Evolutionary conservation across 208 protist genomes (phyloP).

Genomic region (Novymonas esmeraldas): DNA sequence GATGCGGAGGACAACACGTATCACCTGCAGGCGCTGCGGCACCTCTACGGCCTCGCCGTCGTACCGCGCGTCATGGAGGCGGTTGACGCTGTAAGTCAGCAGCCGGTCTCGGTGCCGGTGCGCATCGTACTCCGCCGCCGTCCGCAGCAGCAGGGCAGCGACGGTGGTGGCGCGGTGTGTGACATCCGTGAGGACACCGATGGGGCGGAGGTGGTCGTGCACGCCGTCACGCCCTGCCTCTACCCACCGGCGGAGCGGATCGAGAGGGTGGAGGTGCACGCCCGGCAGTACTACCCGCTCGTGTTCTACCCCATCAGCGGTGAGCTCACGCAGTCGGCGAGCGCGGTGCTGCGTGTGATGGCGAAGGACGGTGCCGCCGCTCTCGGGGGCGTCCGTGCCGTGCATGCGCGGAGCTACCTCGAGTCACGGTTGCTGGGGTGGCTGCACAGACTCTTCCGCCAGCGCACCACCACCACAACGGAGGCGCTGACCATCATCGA

Average conservation of each 20-base stretch:
- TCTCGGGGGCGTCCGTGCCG: background rate
- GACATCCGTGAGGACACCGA: background rate
- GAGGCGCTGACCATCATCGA: conserved; percentile 61
- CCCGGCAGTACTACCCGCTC: conserved; percentile 64
- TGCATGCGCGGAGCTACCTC: conserved; percentile 3
- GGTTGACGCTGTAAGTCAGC: conserved; percentile 88
- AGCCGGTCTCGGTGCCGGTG: conserved; percentile 71
- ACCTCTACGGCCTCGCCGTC: conserved; percentile 95
- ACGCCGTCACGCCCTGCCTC: conserved; percentile 63
- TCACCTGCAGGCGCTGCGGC: conserved; percentile 90
- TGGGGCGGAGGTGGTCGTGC: background rate
- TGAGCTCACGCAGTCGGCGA: conserved; percentile 18
- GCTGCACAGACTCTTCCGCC: conserved; percentile 62
- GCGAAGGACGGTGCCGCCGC: conserved; percentile 11
- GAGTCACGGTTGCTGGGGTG: conserved; percentile 63
- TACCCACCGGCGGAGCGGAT: conserved; percentile 71
- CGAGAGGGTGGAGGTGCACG: conserved; percentile 72
- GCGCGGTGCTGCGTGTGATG: conserved; percentile 29
- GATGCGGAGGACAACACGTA: conserved; percentile 90
- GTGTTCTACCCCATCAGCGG: conserved; percentile 22
- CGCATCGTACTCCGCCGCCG: conserved; percentile 47
- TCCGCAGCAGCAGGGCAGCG: conserved; percentile 3
- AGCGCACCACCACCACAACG: conserved; percentile 23
- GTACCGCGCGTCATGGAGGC: conserved; percentile 92
- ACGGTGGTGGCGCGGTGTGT: conserved; percentile 8